Conservation (phyloP, 2,329 filamentous ascomycete genomes). For the Ceratocystis ficicola region DNA sequence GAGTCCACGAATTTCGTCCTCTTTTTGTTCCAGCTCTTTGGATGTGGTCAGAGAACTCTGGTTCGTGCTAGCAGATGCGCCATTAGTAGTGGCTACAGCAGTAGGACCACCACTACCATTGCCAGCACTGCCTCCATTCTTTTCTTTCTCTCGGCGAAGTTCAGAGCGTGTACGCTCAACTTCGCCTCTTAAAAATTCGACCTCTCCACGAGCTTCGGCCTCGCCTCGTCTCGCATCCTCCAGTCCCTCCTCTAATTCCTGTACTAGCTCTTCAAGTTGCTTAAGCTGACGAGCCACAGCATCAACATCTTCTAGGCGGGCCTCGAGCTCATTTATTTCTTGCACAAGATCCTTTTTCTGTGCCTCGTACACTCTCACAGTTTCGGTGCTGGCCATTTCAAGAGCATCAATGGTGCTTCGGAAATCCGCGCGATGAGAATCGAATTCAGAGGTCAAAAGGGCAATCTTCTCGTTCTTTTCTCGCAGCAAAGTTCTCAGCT, state of each 20-base stretch:
- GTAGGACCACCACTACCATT: slow-evolving; percentile 35
- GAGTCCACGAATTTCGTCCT: slow-evolving; percentile 91
- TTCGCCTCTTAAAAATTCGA: slow-evolving; percentile 88
- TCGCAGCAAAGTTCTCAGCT: slow-evolving; percentile 68
- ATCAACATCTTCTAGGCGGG: slow-evolving; percentile 78
- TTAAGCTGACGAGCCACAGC: slow-evolving; percentile 83
- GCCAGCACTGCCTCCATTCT: slow-evolving; percentile 43
- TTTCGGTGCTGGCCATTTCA: slow-evolving; percentile 90
- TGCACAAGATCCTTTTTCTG: slow-evolving; percentile 75
- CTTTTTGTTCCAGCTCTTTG: slow-evolving; percentile 81
- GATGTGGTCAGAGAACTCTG: slow-evolving; percentile 28
- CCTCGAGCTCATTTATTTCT: slow-evolving; percentile 71
- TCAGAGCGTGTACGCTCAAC: slow-evolving; percentile 85
- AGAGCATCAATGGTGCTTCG: slow-evolving; percentile 92
- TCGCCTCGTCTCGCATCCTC: slow-evolving; percentile 91
- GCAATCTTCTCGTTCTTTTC: slow-evolving; percentile 97
- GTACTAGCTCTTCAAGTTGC: slow-evolving; percentile 88
- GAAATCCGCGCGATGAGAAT: slow-evolving; percentile 89
- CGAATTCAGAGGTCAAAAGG: slow-evolving; percentile 86
- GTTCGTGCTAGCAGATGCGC: slow-evolving; percentile 14
- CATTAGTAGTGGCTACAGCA: not conserved
- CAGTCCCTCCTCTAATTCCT: slow-evolving; percentile 89
- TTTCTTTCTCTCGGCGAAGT: slow-evolving; percentile 76
- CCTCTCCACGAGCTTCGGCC: slow-evolving; percentile 87
- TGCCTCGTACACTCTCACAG: slow-evolving; percentile 88